Percentiles rank a stretch among this genome's conserved stretches.
Evolutionary conservation across 441 rosid species (phyloP).

Genomic region (Gossypium schwendimanii): DNA sequence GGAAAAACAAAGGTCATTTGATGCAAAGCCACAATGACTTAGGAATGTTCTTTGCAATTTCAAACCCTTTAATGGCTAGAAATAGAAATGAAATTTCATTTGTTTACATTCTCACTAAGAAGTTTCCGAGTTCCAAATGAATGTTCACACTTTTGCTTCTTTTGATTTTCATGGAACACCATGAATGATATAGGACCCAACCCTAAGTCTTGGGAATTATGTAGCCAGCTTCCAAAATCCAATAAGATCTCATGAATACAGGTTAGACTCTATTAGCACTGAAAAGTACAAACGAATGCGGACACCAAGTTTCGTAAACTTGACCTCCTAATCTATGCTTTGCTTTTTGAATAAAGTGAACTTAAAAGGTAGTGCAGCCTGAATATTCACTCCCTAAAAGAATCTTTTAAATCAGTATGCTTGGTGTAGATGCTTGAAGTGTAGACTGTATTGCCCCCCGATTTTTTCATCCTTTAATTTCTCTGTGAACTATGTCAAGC

Average conservation of each 20-base stretch:
- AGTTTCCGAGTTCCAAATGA: background rate
- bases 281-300: background rate
- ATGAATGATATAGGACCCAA: background rate
- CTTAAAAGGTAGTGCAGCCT: background rate
- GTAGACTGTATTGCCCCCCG: background rate
- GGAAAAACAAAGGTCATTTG: background rate
- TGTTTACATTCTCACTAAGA: background rate
- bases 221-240: background rate
- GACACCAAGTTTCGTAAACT: background rate
- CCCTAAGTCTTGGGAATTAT: background rate
- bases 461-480: background rate
- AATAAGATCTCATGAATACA: background rate
- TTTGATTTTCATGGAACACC: background rate
- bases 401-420: background rate
- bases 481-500: slow-evolving; percentile 1
- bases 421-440: background rate
- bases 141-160: background rate
- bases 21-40: background rate
- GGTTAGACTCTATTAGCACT: background rate
- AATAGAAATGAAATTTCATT: background rate
- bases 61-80: background rate
- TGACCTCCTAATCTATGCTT: background rate
- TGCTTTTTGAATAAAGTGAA: background rate
- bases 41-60: too few species aligned
- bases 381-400: background rate